Evolutionary conservation across 2,329 filamentous ascomycete species (phyloP).

Genomic region (Pseudogymnoascus sp.): DNA sequence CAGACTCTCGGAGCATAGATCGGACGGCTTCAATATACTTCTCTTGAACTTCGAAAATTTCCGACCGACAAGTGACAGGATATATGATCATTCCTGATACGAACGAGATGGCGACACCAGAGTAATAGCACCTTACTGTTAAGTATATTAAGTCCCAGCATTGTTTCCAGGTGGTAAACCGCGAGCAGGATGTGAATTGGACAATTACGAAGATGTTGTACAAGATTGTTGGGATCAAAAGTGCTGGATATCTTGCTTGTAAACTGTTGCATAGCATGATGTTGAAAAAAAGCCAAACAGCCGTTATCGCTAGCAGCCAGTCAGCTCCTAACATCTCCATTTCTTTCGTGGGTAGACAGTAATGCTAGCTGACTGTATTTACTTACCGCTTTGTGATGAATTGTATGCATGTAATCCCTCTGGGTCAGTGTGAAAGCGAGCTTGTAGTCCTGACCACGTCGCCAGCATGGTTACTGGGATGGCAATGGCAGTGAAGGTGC

Average conservation of each 20-base stretch:
- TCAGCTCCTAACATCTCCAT: neutral
- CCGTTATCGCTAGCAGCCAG: neutral
- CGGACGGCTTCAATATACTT: constrained; percentile 6
- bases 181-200: constrained; percentile 10
- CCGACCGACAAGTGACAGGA: constrained; percentile 9
- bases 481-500: constrained; percentile 4
- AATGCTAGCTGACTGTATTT: neutral
- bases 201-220: constrained; percentile 12
- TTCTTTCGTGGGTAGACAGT: neutral
- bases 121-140: constrained; percentile 10
- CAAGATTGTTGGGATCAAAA: constrained; percentile 11
- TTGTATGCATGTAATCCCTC: constrained; percentile 1
- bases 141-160: constrained; percentile 9
- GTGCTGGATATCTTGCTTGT: constrained; percentile 9
- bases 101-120: constrained; percentile 11
- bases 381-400: constrained; percentile 11
- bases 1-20: neutral
- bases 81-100: constrained; percentile 10
- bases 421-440: constrained; percentile 4
- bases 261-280: constrained; percentile 5
- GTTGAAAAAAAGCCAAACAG: constrained; percentile 9
- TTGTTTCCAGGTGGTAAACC: constrained; percentile 9
- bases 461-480: neutral
- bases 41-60: constrained; percentile 11
- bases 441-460: constrained; percentile 4